A percentile compares a stretch with the other conserved stretches of the same genome.
phyloP scores from a whole-genome alignment of 805 yeast species.

The Ogataea zsoltii region DNA sequence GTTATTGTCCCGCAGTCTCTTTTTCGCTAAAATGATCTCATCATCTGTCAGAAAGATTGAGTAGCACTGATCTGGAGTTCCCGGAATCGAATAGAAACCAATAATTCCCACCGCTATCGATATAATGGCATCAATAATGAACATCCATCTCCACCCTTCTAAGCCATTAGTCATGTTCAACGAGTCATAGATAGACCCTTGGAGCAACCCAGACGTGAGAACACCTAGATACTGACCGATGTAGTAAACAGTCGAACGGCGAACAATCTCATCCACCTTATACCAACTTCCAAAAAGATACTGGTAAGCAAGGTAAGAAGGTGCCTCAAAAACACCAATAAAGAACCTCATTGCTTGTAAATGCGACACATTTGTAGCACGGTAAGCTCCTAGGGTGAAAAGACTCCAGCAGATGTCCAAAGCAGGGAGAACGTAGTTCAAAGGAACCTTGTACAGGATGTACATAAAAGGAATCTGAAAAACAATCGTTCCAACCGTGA shows the following conservation, averaged over 20 bases:
- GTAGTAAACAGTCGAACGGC: conserved; percentile 64
- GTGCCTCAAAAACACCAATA: conserved; percentile 67
- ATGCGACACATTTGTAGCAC: conserved; percentile 48
- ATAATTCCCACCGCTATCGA: conserved; percentile 40
- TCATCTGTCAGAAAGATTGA: conserved; percentile 39
- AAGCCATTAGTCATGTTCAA: conserved; percentile 22
- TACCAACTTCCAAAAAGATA: conserved; percentile 60
- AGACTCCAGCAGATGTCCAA: conserved; percentile 69
- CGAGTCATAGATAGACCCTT: conserved; percentile 36
- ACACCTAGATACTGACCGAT: conserved; percentile 62
- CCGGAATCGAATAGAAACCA: conserved; percentile 44
- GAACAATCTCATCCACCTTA: conserved; percentile 53
- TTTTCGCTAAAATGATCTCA: conserved; percentile 47
- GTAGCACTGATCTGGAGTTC: conserved; percentile 45
- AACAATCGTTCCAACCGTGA: conserved; percentile 50
- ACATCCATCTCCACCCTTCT: conserved; percentile 56
- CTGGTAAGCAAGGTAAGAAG: conserved; percentile 60
- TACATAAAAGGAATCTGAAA: conserved; percentile 53
- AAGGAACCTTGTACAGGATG: conserved; percentile 41
- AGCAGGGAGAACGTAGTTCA: conserved; percentile 52
- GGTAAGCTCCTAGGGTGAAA: conserved; percentile 56
- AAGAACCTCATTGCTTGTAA: conserved; percentile 63
- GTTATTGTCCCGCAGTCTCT: conserved; percentile 38
- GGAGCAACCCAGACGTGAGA: conserved; percentile 55
- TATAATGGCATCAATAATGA: conserved; percentile 48